Percentiles rank a stretch among this genome's conserved stretches.
These are phyloP conservation scores for Podaxis carcinomalis DNA, from an alignment of 768 basidiomycete genomes.

Conservation along the genomic window DNA sequence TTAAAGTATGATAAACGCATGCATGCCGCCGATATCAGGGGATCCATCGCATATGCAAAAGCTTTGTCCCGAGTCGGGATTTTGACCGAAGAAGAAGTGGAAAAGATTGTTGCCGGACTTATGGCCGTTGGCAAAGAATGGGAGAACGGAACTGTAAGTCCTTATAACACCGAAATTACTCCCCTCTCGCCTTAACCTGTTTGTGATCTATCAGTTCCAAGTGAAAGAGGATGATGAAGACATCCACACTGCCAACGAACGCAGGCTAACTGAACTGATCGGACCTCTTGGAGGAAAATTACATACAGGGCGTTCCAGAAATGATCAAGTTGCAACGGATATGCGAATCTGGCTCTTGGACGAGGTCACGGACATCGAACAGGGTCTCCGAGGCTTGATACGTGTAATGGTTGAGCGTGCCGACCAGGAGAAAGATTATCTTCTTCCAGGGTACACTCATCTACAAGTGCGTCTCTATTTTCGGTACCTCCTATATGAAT, in stretches of 20 bases:
- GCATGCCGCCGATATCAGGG: slow-evolving; percentile 86
- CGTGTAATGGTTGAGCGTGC: slow-evolving; percentile 90
- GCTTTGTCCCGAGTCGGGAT: slow-evolving; percentile 79
- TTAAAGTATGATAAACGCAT: slow-evolving; percentile 93
- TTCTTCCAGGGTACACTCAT: slow-evolving; percentile 97
- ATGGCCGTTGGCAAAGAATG: slow-evolving; percentile 79
- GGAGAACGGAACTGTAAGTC: slow-evolving; percentile 65
- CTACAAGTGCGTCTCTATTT: slow-evolving; percentile 66
- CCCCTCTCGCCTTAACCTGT: neutral
- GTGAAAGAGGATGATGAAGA: slow-evolving; percentile 91
- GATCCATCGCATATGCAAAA: slow-evolving; percentile 95
- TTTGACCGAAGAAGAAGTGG: slow-evolving; percentile 71
- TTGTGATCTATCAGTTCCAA: slow-evolving; percentile 51
- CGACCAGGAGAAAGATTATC: slow-evolving; percentile 85
- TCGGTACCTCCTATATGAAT: neutral
- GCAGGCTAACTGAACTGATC: slow-evolving; percentile 88
- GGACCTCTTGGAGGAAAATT: slow-evolving; percentile 92
- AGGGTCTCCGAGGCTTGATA: slow-evolving; percentile 73
- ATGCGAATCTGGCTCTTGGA: slow-evolving; percentile 95
- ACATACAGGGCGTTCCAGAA: slow-evolving; percentile 94
- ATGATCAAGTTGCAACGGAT: slow-evolving; percentile 98
- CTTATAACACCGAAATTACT: neutral
- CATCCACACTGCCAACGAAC: slow-evolving; percentile 98
- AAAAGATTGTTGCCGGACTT: slow-evolving; percentile 70
- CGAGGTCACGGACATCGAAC: slow-evolving; percentile 64